Conservation (phyloP, 805 yeast genomes). For the Candida sonorensis region DNA sequence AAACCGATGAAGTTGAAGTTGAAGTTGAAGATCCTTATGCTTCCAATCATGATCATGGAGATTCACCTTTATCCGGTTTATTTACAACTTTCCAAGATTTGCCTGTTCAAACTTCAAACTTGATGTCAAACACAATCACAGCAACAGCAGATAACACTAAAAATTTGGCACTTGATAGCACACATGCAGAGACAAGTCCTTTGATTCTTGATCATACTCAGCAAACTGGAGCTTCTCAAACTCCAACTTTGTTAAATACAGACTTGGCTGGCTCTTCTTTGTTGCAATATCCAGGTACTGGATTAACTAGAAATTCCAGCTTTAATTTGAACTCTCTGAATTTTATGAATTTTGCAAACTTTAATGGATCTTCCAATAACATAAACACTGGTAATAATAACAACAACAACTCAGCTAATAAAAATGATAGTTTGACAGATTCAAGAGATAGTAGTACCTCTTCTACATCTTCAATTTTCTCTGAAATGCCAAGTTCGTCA, state of each 20-base stretch:
- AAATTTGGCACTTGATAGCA: no score
- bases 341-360: no score
- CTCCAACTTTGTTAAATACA: neutral
- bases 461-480: conserved; percentile 13
- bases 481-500: conserved; percentile 17
- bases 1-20: conserved; percentile 5
- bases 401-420: neutral
- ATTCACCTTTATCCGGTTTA: conserved; percentile 17
- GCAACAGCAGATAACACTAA: no score
- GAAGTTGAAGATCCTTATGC: conserved; percentile 2
- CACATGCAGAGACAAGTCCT: no score
- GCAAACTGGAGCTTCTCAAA: no score
- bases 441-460: neutral
- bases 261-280: neutral
- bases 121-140: no score
- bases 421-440: neutral
- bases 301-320: conserved; percentile 11
- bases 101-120: conserved; percentile 2
- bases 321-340: conserved; percentile 6
- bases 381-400: conserved; percentile 2
- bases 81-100: conserved; percentile 15
- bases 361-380: no score
- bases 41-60: conserved; percentile 10
- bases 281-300: neutral
- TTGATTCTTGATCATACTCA: no score